Base-by-base conservation (phyloP, 1,284 basidiomycete genomes). In the Rhodotorula sp. region DNA sequence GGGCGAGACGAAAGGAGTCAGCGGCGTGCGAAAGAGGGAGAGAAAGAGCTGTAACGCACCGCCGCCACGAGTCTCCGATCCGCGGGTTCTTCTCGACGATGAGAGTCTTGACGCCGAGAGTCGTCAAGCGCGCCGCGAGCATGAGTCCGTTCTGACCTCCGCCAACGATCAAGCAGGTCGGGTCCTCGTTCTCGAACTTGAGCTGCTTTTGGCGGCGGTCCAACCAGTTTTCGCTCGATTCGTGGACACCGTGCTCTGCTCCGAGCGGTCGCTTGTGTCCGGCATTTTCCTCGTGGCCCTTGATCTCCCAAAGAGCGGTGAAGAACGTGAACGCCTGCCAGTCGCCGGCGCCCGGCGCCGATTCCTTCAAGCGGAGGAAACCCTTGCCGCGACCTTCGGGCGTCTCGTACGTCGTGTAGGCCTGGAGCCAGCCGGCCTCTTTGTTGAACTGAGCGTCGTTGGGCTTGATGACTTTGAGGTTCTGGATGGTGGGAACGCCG, bases 91-190 rank as follows among this genome's bases (percentile, higher is more conserved):
- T 78, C 67, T 81, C 80, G 45, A 80, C 68, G 56, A 80, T 67
- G 62, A 81, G 70, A 14, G 73, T 73, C 37, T 68, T 65, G 42
- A 81, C 69, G 24, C 78, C 80, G 30, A 81, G 69, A n/a, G 71
- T 63, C 4, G 70, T 71, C 15, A 81, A 70, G 6, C 77, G 76
- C 17, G 79, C 79, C 0, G 79, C 77, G 29, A 79, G 67, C 70
- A 77, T 79, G 42, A 81, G 67, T 1, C 80, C 80, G 61, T 77
- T 78, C 60, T 81, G 80, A n/a, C 80, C 80, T 4, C 69, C 77
- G 10, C 77, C 76, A 22, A 77, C 60, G 57, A 77, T 74, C 58
- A 78, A 66, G 8, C 77, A 77, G 3, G 67, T 65, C 20, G 77
- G 77, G 33, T 78, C 77, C 18, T 61, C 67, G 22, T 71, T 62